Evolutionary conservation across 2,329 filamentous ascomycete species (phyloP), one percentile per base, ranked within the genome.

Genomic region (Sporothrix luriei): DNA sequence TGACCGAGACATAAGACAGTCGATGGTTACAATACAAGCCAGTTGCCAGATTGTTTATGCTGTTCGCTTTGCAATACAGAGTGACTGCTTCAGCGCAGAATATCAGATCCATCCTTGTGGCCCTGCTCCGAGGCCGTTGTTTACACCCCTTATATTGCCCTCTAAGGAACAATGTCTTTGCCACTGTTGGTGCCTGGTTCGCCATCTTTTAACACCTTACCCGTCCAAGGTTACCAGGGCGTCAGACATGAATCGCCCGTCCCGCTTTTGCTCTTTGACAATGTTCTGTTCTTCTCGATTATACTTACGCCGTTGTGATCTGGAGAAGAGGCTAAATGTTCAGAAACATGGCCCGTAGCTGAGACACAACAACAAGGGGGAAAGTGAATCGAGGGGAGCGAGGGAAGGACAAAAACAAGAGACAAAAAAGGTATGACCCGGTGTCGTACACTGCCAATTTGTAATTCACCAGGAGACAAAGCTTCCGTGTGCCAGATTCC

Each of bases 291-390:
- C 38, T 40, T 9, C 14, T 61, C 11, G 33, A 43, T 24, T n/a
- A 61, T n/a, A 33, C 4, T 33, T 10, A 24, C 38, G 29, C 14
- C 11, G 2, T 5, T 21, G 11, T 21, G 19, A 16, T 13, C 33
- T 61, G n/a, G 33, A 24, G 29, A 48, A 29, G 40, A 52, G 62
- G 62, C 62, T 66, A 66, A 51, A 51, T 52, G n/a, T 49, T 26
- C 26, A 67, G n/a, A 67, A 67, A 55, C 64, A 46, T 14, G 48
- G 33, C 26, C 29, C 11, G 59, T 48, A 4, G 59, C 40, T 48
- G 19, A 43, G 55, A 13, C 4, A 21, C 3, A 6, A 40, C 40
- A 16, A 16, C 40, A 16, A 43, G 40, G 14, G 14, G 14, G 11
- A 16, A 16, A 13, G 40, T 43, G n/a, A 40, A 40, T 24, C 9